These are phyloP conservation scores for Calonectria hawksworthii DNA, from an alignment of 2,329 filamentous ascomycete species.

Conservation along the genomic window DNA sequence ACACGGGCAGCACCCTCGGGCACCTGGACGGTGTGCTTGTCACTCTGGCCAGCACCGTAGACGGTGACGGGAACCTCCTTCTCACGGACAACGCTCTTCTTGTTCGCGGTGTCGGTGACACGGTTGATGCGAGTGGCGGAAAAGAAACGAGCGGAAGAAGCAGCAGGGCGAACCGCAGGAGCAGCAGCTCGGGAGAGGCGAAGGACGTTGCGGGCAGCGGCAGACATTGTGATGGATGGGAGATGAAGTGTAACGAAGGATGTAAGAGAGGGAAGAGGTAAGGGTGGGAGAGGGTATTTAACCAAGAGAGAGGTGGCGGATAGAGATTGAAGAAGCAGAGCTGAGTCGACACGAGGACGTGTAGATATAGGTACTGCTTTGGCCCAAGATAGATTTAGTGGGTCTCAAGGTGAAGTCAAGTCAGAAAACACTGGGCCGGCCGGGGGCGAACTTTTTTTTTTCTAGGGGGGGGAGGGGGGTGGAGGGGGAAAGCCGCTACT, in stretches of 20 bases:
- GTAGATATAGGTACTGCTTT: conserved; percentile 44
- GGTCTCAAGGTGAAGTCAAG: conserved; percentile 31
- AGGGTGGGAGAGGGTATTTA: conserved; percentile 3
- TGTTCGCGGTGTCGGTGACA: conserved; percentile 57
- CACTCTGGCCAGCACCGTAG: conserved; percentile 63
- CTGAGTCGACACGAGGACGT: conserved; percentile 33
- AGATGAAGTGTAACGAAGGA: conserved; percentile 28
- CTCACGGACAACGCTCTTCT: conserved; percentile 68
- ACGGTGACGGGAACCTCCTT: conserved; percentile 70
- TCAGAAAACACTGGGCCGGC: conserved; percentile 30
- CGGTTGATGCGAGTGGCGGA: conserved; percentile 48
- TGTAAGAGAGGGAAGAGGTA: conserved; percentile 4
- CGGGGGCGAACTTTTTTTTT: conserved; percentile 36
- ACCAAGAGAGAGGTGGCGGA: conserved; percentile 24
- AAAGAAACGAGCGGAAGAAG: conserved; percentile 50
- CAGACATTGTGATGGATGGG: conserved; percentile 51
- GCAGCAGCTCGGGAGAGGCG: conserved; percentile 51
- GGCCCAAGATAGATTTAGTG: conserved; percentile 31
- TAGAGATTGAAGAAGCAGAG: conserved; percentile 26
- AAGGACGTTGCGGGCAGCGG: conserved; percentile 51
- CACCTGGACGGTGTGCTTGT: conserved; percentile 70
- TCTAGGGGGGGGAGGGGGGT: conserved; percentile 16
- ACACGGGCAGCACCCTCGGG: conserved; percentile 57
- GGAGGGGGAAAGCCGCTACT: conserved; percentile 38
- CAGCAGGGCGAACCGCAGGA: conserved; percentile 42